These are phyloP conservation scores for Cystobasidium slooffiae DNA, from an alignment of 1,284 basidiomycete species.

Conservation along the genomic window DNA sequence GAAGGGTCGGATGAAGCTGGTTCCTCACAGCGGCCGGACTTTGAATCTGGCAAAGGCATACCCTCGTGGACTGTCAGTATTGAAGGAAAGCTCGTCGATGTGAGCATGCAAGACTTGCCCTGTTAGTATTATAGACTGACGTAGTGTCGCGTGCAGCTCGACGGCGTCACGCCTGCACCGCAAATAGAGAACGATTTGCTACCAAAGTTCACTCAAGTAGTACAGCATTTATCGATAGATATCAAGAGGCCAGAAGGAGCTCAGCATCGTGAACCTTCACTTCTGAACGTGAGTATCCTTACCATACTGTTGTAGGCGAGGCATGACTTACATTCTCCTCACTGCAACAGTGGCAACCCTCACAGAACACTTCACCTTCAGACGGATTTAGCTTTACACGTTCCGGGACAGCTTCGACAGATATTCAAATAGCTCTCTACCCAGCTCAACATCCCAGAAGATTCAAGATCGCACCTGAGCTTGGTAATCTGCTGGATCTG, in stretches of 20 bases:
- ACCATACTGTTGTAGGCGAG: background rate
- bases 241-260: constrained; percentile 26
- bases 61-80: constrained; percentile 89
- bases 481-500: constrained; percentile 76
- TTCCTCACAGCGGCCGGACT: constrained; percentile 57
- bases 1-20: constrained; percentile 20
- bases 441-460: constrained; percentile 85
- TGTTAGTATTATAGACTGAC: background rate
- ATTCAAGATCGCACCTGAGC: constrained; percentile 77
- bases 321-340: background rate
- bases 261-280: constrained; percentile 30
- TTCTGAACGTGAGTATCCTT: constrained; percentile 29
- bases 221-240: constrained; percentile 37
- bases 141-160: constrained; percentile 7
- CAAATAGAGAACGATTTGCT: constrained; percentile 20
- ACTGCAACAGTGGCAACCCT: constrained; percentile 26
- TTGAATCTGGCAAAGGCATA: constrained; percentile 72
- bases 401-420: constrained; percentile 56
- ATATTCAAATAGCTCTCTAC: constrained; percentile 77
- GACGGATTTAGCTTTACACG: constrained; percentile 39
- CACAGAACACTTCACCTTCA: constrained; percentile 1
- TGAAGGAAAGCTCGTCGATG: constrained; percentile 79
- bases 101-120: constrained; percentile 47
- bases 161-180: constrained; percentile 22
- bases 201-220: constrained; percentile 35